A percentile compares a stretch with the other conserved stretches of the same genome.
Conservation (phyloP, 805 yeast species). For the Citeromyces nyonsensis region DNA sequence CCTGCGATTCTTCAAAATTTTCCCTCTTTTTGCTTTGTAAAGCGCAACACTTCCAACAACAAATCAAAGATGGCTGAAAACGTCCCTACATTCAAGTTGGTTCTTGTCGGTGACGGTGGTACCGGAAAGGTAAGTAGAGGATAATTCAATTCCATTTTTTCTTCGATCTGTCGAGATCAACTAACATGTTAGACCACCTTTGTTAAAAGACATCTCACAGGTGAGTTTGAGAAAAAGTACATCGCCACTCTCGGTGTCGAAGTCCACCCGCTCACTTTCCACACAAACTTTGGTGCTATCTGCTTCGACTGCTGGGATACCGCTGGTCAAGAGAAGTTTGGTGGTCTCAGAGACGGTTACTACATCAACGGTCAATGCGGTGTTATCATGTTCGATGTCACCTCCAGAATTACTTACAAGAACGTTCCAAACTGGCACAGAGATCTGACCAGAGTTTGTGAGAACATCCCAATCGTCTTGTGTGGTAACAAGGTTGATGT, state of each 20-base stretch:
- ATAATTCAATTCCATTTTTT: not conserved
- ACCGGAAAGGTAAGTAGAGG: constrained; percentile 72
- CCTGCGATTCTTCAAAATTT: not conserved
- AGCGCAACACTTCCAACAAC: constrained; percentile 2
- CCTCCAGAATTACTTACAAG: constrained; percentile 98
- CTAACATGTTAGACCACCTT: constrained; percentile 60
- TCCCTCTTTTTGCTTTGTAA: constrained; percentile 1
- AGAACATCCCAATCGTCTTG: constrained; percentile 96
- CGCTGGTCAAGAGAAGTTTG: constrained; percentile 99
- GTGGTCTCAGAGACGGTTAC: constrained; percentile 99
- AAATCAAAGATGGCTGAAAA: constrained; percentile 40
- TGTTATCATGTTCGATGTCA: constrained; percentile 98
- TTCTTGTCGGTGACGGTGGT: constrained; percentile 99
- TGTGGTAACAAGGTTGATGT: constrained; percentile 99
- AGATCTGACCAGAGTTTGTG: constrained; percentile 98
- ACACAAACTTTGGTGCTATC: constrained; percentile 97
- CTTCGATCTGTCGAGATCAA: not conserved
- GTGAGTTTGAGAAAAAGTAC: constrained; percentile 98
- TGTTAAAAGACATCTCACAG: constrained; percentile 98
- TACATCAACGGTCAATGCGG: constrained; percentile 99
- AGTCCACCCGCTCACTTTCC: constrained; percentile 96
- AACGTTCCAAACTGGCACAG: constrained; percentile 99
- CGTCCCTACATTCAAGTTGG: constrained; percentile 96
- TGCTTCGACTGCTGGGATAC: constrained; percentile 99
- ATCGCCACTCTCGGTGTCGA: constrained; percentile 99